Evolutionary conservation across 768 basidiomycete species (phyloP), one percentile per base, ranked within the genome.

Genomic region (Bullera alba): DNA sequence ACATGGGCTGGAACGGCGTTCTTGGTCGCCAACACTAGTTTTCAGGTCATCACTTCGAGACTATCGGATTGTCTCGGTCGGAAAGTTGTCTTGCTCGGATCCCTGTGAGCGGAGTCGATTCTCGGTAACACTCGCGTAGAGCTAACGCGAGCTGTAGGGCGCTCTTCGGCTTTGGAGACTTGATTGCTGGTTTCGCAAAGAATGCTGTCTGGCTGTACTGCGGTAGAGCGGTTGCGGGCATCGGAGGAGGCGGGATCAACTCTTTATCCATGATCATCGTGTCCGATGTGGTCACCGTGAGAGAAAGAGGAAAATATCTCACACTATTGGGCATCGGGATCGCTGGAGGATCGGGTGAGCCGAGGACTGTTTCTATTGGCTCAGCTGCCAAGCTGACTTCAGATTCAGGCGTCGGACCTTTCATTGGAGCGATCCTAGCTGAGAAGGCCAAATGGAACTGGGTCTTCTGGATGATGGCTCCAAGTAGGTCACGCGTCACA

Each of bases 1-100:
- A 50, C 54, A 21, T 70, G 69, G 68, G 59, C 63, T 17, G 69
- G 69, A 1, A 68, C 69, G 12, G 43, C 61, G 3, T 70, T 61
- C 53, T 46, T 70, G 28, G 54, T 69, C 8, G 65, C 65, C 29
- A 69, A 69, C 42, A 67, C 65, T 1, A 47, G 58, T 5, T 58
- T 58, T 43, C 66, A 68, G 41, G 51, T 65, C 41, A 51, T 66
- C 34, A 58, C 48, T 12, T 63, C 54, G 12, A 41, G 63, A 2
- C 38, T 65, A n/a, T 51, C 50, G 27, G 59, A 61, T 38, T 53
- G 51, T 26, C 61, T 66, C 28, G 69, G 69, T 2, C 50, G 69
- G 17, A 70, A 70, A 50, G 30, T 48, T 2, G 54, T 65, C 16
- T 53, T 70, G 6, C 43, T 61, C 17, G 53, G 48, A 2, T 53